phyloP scores from a whole-genome alignment of 768 basidiomycete genomes.

The Royoungia palumana region DNA sequence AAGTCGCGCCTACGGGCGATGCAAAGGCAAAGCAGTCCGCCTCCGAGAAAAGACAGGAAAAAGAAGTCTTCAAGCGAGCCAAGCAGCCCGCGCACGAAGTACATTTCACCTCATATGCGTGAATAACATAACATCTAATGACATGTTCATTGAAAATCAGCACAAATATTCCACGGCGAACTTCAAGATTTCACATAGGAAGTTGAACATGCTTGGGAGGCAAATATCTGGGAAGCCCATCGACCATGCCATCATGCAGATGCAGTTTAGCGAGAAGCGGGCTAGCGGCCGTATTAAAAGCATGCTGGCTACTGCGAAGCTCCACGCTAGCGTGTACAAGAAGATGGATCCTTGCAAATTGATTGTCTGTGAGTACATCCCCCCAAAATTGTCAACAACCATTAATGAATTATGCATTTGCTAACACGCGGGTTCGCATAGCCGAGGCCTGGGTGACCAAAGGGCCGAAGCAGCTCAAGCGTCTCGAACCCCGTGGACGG shows the following conservation, averaged over 20 bases:
- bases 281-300: slow-evolving; percentile 83
- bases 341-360: slow-evolving; percentile 67
- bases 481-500: slow-evolving; percentile 80
- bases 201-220: slow-evolving; percentile 82
- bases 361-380: slow-evolving; percentile 66
- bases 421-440: slow-evolving; percentile 30
- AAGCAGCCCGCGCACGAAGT: slow-evolving; percentile 32
- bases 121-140: slow-evolving; percentile 6
- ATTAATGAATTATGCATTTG: not conserved
- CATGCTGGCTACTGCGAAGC: slow-evolving; percentile 82
- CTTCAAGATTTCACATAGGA: slow-evolving; percentile 93
- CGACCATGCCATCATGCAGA: slow-evolving; percentile 93
- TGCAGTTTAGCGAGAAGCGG: slow-evolving; percentile 94
- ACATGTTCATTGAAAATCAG: slow-evolving; percentile 47
- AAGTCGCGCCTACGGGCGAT: slow-evolving; percentile 21
- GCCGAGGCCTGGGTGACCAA: slow-evolving; percentile 96
- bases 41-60: slow-evolving; percentile 18
- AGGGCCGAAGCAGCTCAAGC: slow-evolving; percentile 57
- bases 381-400: not conserved
- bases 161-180: slow-evolving; percentile 91
- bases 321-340: slow-evolving; percentile 80
- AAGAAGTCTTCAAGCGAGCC: slow-evolving; percentile 8
- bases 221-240: slow-evolving; percentile 91
- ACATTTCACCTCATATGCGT: not conserved
- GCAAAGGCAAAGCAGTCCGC: slow-evolving; percentile 13